Conservation (phyloP, 257 asterid genomes). For the Buddleja alternifolia region DNA sequence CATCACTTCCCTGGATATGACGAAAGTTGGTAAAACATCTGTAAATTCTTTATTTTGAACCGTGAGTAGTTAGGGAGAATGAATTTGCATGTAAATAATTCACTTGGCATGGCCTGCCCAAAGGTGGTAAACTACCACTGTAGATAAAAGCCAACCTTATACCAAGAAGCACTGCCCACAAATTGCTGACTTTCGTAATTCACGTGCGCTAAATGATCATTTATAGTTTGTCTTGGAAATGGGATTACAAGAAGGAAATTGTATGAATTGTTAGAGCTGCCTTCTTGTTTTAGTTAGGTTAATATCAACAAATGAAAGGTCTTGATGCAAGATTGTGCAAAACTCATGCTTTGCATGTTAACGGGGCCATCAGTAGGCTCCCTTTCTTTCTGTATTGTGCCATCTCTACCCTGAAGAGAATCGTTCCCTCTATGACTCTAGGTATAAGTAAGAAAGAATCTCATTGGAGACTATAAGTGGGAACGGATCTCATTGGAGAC, state of each 20-base stretch:
- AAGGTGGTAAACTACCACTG: background rate
- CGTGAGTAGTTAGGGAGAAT: conserved; percentile 9
- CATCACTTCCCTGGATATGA: conserved; percentile 88
- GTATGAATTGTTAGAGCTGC: conserved; percentile 11
- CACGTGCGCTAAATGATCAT: background rate
- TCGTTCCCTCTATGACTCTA: background rate
- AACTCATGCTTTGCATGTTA: background rate
- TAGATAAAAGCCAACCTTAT: conserved; percentile 17
- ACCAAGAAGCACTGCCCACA: conserved; percentile 4
- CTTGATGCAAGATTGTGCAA: background rate
- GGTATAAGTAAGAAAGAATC: background rate
- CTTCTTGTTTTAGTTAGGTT: conserved; percentile 2
- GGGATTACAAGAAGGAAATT: conserved; percentile 16
- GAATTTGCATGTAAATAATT: conserved; percentile 1
- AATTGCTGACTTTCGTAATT: conserved; percentile 14
- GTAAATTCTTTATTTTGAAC: conserved; percentile 14
- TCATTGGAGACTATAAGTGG: background rate
- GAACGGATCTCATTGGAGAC: background rate
- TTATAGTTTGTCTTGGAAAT: conserved; percentile 8
- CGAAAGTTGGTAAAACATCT: conserved; percentile 67
- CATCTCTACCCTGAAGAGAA: conserved; percentile 10
- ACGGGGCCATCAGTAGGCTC: background rate
- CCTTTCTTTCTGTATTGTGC: conserved; percentile 9
- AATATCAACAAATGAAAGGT: conserved; percentile 8
- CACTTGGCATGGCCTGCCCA: conserved; percentile 16